phyloP scores from a whole-genome alignment of 2,329 filamentous ascomycete genomes.

The Alternaria triticina region DNA sequence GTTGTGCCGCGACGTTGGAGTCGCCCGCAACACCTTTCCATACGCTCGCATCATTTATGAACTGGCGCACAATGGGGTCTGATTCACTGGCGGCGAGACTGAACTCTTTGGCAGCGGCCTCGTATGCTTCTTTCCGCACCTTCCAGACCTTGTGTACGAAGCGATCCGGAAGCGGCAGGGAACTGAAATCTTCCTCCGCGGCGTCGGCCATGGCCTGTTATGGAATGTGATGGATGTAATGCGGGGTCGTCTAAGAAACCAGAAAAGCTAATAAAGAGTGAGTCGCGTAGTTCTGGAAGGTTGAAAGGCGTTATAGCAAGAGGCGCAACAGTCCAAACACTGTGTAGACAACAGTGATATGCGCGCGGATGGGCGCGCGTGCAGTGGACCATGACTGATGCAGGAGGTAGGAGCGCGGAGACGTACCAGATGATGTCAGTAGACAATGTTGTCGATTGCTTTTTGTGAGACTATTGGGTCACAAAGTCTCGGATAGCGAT shows the following conservation, averaged over 20 bases:
- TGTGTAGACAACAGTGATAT: background rate
- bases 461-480: background rate
- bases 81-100: conserved; percentile 82
- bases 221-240: conserved; percentile 14
- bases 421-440: conserved; percentile 15
- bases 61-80: conserved; percentile 85
- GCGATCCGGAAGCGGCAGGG: conserved; percentile 77
- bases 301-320: background rate
- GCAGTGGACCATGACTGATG: conserved; percentile 4
- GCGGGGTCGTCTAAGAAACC: conserved; percentile 7
- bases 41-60: conserved; percentile 79
- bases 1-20: conserved; percentile 95
- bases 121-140: conserved; percentile 92
- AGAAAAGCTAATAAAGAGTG: background rate
- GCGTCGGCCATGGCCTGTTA: conserved; percentile 72
- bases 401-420: background rate
- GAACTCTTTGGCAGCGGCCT: conserved; percentile 88
- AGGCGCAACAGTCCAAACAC: background rate
- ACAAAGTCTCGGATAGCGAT: background rate
- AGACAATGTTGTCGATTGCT: background rate
- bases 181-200: conserved; percentile 78
- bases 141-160: conserved; percentile 97
- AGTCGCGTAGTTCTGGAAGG: conserved; percentile 3
- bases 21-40: conserved; percentile 95
- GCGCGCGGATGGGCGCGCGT: background rate